phyloP scores from a whole-genome alignment of 2,329 filamentous ascomycete genomes.

The Furcasterigmium sp. region DNA sequence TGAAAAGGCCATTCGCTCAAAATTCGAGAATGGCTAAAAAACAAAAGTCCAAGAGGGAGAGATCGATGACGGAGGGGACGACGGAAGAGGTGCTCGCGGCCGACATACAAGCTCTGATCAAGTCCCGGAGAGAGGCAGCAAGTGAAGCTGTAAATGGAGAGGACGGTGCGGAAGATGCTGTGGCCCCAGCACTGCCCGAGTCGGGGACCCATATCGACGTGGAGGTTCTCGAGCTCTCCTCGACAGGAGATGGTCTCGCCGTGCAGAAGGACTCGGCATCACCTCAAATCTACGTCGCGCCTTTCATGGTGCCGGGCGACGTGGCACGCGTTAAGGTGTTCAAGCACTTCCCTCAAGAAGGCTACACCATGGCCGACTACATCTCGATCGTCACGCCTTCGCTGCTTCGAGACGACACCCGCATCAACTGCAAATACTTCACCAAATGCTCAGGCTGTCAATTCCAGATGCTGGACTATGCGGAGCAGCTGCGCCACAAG shows the following conservation, averaged over 20 bases:
- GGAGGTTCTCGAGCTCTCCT: slow-evolving; percentile 76
- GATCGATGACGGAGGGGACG: slow-evolving; percentile 56
- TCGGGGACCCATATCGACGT: slow-evolving; percentile 74
- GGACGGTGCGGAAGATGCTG: background rate
- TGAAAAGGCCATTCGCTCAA: slow-evolving; percentile 13
- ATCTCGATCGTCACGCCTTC: slow-evolving; percentile 71
- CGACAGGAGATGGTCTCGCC: slow-evolving; percentile 86
- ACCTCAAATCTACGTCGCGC: slow-evolving; percentile 72
- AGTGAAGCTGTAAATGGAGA: slow-evolving; percentile 17
- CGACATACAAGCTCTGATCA: slow-evolving; percentile 55
- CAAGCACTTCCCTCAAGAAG: slow-evolving; percentile 59
- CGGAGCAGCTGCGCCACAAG: slow-evolving; percentile 81
- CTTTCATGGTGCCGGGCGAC: slow-evolving; percentile 85
- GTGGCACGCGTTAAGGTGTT: slow-evolving; percentile 72
- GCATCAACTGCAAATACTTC: slow-evolving; percentile 84
- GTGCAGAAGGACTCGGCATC: slow-evolving; percentile 58
- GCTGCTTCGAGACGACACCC: slow-evolving; percentile 67
- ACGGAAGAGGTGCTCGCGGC: slow-evolving; percentile 61
- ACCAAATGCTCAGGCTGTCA: slow-evolving; percentile 85
- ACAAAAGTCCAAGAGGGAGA: slow-evolving; percentile 53
- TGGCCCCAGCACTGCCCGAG: slow-evolving; percentile 46
- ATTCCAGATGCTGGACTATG: slow-evolving; percentile 93
- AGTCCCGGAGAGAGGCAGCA: slow-evolving; percentile 28
- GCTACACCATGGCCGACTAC: slow-evolving; percentile 77
- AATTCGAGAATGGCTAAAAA: slow-evolving; percentile 22